phyloP scores from a whole-genome alignment of 208 protist genomes.

The Zelonia costaricensis region DNA sequence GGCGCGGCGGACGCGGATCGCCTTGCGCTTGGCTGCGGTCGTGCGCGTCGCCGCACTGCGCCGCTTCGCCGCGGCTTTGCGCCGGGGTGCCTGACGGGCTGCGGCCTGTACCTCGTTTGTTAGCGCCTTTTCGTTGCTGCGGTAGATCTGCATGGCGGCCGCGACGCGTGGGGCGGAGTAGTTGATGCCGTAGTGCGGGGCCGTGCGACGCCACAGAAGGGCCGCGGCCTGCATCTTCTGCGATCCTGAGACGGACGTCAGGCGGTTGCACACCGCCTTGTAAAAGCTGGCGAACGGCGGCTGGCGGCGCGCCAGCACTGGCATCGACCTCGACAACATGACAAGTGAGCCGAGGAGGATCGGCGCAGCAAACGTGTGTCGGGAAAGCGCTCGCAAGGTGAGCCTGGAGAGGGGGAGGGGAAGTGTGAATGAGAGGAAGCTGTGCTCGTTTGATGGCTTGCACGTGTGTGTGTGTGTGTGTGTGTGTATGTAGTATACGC shows the following conservation, averaged over 20 bases:
- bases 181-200: slow-evolving; percentile 16
- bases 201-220: slow-evolving; percentile 19
- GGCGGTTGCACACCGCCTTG: slow-evolving; percentile 9
- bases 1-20: background rate
- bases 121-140: background rate
- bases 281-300: slow-evolving; percentile 33
- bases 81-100: background rate
- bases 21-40: slow-evolving; percentile 7
- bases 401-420: no score
- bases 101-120: background rate
- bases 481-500: background rate
- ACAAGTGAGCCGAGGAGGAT: no score
- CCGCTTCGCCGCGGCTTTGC: background rate
- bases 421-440: background rate
- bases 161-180: slow-evolving; percentile 20
- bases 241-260: background rate
- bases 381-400: no score
- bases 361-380: no score
- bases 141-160: slow-evolving; percentile 19
- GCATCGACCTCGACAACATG: slow-evolving; percentile 28
- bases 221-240: slow-evolving; percentile 17
- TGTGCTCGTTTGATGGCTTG: no score
- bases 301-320: slow-evolving; percentile 14
- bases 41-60: background rate
- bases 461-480: background rate